These are phyloP conservation scores for Tolypocladium nubicola DNA, from an alignment of 2,329 filamentous ascomycete species.

Conservation along the genomic window DNA sequence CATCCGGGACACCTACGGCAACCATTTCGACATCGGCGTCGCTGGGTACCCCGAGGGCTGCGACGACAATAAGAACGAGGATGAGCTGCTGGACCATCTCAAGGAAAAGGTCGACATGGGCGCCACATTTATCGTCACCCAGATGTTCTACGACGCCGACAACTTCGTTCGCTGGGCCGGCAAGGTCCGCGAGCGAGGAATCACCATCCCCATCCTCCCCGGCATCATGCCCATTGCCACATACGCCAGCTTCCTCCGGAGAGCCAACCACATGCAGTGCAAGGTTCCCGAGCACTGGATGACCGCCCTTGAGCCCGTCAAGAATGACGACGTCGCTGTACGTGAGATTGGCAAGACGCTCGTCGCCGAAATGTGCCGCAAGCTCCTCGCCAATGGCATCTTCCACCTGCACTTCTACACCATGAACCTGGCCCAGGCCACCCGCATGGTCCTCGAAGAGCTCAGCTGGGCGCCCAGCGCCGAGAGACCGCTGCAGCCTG, in stretches of 20 bases:
- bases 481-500: slow-evolving; percentile 70
- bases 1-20: slow-evolving; percentile 60
- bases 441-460: slow-evolving; percentile 87
- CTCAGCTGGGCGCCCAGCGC: slow-evolving; percentile 69
- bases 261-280: slow-evolving; percentile 86
- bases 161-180: slow-evolving; percentile 87
- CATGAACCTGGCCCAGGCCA: slow-evolving; percentile 95
- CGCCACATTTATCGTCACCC: slow-evolving; percentile 87
- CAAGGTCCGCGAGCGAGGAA: slow-evolving; percentile 76
- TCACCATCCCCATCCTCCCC: slow-evolving; percentile 72
- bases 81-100: slow-evolving; percentile 76
- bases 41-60: slow-evolving; percentile 94
- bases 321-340: slow-evolving; percentile 92
- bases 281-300: slow-evolving; percentile 74
- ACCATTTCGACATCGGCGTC: slow-evolving; percentile 90
- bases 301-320: slow-evolving; percentile 75
- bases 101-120: slow-evolving; percentile 97
- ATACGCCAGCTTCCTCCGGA: slow-evolving; percentile 81
- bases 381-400: slow-evolving; percentile 72
- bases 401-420: slow-evolving; percentile 95
- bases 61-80: slow-evolving; percentile 84
- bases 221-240: slow-evolving; percentile 89
- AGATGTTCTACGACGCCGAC: slow-evolving; percentile 99
- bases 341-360: slow-evolving; percentile 80
- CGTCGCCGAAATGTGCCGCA: slow-evolving; percentile 82